These are phyloP conservation scores for Cokeromyces recurvatus DNA, from an alignment of 371 early-diverging fungal genomes.

Conservation along the genomic window DNA sequence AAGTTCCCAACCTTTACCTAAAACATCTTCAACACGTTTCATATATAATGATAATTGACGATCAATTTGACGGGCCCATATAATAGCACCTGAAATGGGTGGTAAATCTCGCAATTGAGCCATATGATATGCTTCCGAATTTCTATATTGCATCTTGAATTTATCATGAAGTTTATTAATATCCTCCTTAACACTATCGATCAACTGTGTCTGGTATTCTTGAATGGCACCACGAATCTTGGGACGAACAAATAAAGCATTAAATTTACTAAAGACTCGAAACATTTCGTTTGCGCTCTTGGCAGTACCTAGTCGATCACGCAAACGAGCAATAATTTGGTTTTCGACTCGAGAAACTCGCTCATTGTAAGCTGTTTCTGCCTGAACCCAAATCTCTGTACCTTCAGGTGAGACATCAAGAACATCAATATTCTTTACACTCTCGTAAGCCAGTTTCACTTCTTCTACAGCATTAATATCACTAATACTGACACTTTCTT, in stretches of 20 bases:
- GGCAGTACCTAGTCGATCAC: constrained; percentile 91
- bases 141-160: constrained; percentile 89
- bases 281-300: constrained; percentile 99
- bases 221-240: constrained; percentile 98
- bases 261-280: constrained; percentile 97
- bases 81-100: constrained; percentile 90
- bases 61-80: constrained; percentile 98
- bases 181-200: constrained; percentile 97
- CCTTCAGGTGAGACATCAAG: constrained; percentile 95
- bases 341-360: constrained; percentile 94
- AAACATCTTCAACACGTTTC: constrained; percentile 96
- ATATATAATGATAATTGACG: constrained; percentile 93
- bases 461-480: constrained; percentile 86
- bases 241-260: constrained; percentile 96
- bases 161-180: constrained; percentile 93
- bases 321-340: constrained; percentile 91
- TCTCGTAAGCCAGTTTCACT: constrained; percentile 89
- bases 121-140: constrained; percentile 87
- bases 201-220: constrained; percentile 97
- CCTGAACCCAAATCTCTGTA: constrained; percentile 88
- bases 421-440: constrained; percentile 90
- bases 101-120: constrained; percentile 91
- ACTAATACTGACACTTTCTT: constrained; percentile 55
- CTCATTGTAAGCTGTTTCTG: constrained; percentile 92
- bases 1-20: constrained; percentile 96